Evolutionary conservation across 345 rosid genomes (phyloP).

Genomic region (Heritiera littoralis): DNA sequence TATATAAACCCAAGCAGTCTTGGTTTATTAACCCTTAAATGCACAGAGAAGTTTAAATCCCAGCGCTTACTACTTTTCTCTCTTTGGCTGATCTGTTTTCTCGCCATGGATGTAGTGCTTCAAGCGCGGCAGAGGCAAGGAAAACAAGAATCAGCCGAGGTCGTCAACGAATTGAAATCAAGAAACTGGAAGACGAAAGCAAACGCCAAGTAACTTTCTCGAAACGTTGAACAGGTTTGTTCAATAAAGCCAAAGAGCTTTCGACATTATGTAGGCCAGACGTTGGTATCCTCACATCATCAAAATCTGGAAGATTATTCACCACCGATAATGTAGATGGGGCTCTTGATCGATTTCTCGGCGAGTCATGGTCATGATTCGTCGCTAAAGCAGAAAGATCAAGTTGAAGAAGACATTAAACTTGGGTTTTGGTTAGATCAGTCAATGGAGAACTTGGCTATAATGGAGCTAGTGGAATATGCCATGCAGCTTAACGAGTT

Average conservation of each 20-base stretch:
- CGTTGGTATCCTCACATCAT: constrained; percentile 33
- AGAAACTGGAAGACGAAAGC: constrained; percentile 24
- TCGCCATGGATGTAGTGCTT: neutral
- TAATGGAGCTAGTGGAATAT: constrained; percentile 1
- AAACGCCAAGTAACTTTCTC: constrained; percentile 31
- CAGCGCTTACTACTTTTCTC: no score
- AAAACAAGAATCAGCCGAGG: constrained; percentile 23
- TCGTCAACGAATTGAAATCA: constrained; percentile 32
- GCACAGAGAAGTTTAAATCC: no score
- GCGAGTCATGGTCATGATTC: neutral
- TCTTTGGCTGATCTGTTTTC: no score
- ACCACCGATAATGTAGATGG: neutral
- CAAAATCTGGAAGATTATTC: neutral
- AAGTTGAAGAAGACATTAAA: neutral
- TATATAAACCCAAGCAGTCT: no score
- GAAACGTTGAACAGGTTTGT: constrained; percentile 30
- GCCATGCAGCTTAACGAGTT: neutral
- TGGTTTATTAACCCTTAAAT: no score
- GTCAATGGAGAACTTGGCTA: neutral
- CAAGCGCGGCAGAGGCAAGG: neutral
- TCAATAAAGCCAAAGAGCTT: constrained; percentile 44
- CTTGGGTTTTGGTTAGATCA: constrained; percentile 19
- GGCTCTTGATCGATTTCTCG: neutral
- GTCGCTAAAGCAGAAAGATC: neutral
- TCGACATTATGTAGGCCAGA: constrained; percentile 35